Evolutionary conservation across 139 green algal species (phyloP).

Genomic region (Coelastrella sp.): DNA sequence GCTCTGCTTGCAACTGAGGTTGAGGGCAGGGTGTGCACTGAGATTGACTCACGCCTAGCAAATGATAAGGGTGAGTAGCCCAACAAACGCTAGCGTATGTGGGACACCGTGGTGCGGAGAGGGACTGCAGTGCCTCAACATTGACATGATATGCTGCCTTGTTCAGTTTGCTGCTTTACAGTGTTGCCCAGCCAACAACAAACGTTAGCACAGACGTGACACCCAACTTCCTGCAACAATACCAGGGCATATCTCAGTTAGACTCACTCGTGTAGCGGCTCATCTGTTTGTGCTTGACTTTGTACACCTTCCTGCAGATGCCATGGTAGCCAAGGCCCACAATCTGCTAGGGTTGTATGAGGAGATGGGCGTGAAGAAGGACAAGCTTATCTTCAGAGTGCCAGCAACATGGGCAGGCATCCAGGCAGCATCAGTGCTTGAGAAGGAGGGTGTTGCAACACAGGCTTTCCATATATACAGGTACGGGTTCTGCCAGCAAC

Average conservation of each 20-base stretch:
- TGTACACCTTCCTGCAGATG: conserved; percentile 31
- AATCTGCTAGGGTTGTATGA: conserved; percentile 69
- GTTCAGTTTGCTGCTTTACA: too few species aligned
- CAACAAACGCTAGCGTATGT: too few species aligned
- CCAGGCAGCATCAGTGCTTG: conserved; percentile 76
- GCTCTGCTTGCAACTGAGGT: conserved; percentile 77
- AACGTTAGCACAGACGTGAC: too few species aligned
- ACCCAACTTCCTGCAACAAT: too few species aligned
- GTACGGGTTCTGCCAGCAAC: too few species aligned
- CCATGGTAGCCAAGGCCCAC: conserved; percentile 62
- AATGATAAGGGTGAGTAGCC: conserved; percentile 71
- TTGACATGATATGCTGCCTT: too few species aligned
- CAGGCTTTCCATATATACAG: conserved; percentile 78
- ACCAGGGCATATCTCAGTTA: too few species aligned
- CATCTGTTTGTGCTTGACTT: too few species aligned
- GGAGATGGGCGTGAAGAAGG: conserved; percentile 68
- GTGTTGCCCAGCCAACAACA: too few species aligned
- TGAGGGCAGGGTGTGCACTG: conserved; percentile 78
- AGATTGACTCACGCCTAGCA: conserved; percentile 83
- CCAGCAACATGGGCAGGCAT: conserved; percentile 87
- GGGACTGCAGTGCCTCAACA: too few species aligned
- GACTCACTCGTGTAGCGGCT: too few species aligned
- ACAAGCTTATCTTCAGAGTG: conserved; percentile 81
- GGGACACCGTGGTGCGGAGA: too few species aligned
- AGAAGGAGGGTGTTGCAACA: conserved; percentile 75